Evolutionary conservation across 208 protist species (phyloP).

Genomic region (Herpetomonas tarakana): DNA sequence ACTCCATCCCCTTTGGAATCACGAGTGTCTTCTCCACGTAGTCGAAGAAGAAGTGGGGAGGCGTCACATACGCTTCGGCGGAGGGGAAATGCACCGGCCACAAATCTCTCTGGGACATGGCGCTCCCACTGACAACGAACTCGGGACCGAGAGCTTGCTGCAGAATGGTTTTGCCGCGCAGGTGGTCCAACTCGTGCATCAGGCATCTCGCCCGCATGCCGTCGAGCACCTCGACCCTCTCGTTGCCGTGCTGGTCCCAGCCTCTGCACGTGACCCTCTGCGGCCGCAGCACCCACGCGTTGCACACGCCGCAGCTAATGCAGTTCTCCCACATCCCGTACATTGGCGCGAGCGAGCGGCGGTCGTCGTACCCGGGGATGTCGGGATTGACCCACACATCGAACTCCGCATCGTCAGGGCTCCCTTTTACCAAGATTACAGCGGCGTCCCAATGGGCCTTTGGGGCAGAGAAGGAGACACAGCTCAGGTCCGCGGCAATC

Average conservation of each 20-base stretch:
- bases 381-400: constrained; percentile 87
- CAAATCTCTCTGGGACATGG: constrained; percentile 75
- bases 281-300: constrained; percentile 80
- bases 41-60: constrained; percentile 79
- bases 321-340: constrained; percentile 94
- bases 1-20: constrained; percentile 77
- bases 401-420: constrained; percentile 62
- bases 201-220: constrained; percentile 82
- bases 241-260: constrained; percentile 68
- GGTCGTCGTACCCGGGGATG: constrained; percentile 75
- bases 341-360: constrained; percentile 72
- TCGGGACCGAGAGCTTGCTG: constrained; percentile 71
- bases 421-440: constrained; percentile 63
- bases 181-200: constrained; percentile 90
- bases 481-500: constrained; percentile 63
- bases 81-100: constrained; percentile 88
- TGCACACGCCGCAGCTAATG: constrained; percentile 67
- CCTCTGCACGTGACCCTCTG: constrained; percentile 76
- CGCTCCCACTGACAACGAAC: constrained; percentile 73
- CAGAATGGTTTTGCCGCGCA: constrained; percentile 80
- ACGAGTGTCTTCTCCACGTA: constrained; percentile 74
- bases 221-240: constrained; percentile 69
- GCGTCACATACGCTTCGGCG: constrained; percentile 77
- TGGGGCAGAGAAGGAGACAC: constrained; percentile 78
- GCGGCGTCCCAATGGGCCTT: constrained; percentile 87